Conservation (phyloP, 2,329 filamentous ascomycete species). For the Penicillium hordei region DNA sequence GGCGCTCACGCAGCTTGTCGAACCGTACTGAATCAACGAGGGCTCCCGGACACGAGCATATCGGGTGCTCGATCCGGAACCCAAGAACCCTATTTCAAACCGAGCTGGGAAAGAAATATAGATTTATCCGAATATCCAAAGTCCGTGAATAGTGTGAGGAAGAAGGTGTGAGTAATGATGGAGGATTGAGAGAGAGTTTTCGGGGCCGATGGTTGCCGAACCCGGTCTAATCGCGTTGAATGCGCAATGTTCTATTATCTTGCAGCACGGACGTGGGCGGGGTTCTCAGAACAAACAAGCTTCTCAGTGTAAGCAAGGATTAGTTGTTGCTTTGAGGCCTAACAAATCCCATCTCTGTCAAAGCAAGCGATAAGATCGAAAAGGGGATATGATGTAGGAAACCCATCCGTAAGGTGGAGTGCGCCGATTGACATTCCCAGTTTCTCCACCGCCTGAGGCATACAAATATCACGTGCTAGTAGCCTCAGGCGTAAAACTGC, state of each 20-base stretch:
- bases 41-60: constrained; percentile 44
- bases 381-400: constrained; percentile 19
- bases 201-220: constrained; percentile 31
- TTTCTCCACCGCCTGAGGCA: constrained; percentile 28
- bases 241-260: constrained; percentile 29
- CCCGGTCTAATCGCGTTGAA: constrained; percentile 18
- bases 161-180: neutral
- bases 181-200: constrained; percentile 13
- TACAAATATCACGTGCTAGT: constrained; percentile 25
- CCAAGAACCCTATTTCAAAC: constrained; percentile 27
- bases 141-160: neutral
- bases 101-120: constrained; percentile 7
- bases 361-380: constrained; percentile 11
- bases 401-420: constrained; percentile 30
- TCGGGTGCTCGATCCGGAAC: constrained; percentile 44
- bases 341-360: constrained; percentile 25
- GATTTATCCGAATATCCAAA: neutral
- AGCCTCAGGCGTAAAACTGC: constrained; percentile 24
- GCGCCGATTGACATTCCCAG: constrained; percentile 17
- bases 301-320: constrained; percentile 28
- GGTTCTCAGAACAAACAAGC: constrained; percentile 27
- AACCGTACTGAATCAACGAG: constrained; percentile 42
- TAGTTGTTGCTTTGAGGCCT: constrained; percentile 23
- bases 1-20: constrained; percentile 39
- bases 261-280: constrained; percentile 33